phyloP scores from a whole-genome alignment of 1,284 basidiomycete genomes.

The Athelia psychrophila region DNA sequence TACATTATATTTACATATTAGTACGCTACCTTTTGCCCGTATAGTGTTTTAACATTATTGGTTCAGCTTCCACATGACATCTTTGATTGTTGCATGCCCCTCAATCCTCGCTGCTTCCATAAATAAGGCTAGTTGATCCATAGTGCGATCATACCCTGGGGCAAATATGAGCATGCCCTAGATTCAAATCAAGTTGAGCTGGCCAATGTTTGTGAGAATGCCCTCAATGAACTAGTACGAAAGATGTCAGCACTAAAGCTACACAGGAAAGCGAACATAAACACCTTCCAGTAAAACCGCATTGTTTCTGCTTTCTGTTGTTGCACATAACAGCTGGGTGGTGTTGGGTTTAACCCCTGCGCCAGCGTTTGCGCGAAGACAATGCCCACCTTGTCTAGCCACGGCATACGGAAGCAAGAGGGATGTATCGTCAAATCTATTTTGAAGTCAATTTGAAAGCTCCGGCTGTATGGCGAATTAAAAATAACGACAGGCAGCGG shows the following conservation, averaged over 20 bases:
- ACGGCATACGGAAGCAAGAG: no score
- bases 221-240: slow-evolving; percentile 71
- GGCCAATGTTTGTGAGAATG: slow-evolving; percentile 81
- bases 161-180: slow-evolving; percentile 82
- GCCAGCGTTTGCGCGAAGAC: no score
- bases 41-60: not conserved
- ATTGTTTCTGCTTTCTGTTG: slow-evolving; percentile 83
- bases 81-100: slow-evolving; percentile 64
- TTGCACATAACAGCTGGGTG: no score
- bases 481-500: no score
- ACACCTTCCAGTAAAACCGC: slow-evolving; percentile 82
- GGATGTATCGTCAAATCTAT: no score
- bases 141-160: slow-evolving; percentile 72
- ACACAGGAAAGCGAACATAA: slow-evolving; percentile 12
- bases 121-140: slow-evolving; percentile 74
- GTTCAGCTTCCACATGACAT: slow-evolving; percentile 70
- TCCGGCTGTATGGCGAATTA: no score
- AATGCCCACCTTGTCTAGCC: no score
- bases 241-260: slow-evolving; percentile 8
- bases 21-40: no score
- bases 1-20: no score
- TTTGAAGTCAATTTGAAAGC: no score
- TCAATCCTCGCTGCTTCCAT: slow-evolving; percentile 78
- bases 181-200: slow-evolving; percentile 70
- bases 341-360: no score